Evolutionary conservation across 352 stramenopile genomes (phyloP).

Genomic region (Phytophthora parvispora): DNA sequence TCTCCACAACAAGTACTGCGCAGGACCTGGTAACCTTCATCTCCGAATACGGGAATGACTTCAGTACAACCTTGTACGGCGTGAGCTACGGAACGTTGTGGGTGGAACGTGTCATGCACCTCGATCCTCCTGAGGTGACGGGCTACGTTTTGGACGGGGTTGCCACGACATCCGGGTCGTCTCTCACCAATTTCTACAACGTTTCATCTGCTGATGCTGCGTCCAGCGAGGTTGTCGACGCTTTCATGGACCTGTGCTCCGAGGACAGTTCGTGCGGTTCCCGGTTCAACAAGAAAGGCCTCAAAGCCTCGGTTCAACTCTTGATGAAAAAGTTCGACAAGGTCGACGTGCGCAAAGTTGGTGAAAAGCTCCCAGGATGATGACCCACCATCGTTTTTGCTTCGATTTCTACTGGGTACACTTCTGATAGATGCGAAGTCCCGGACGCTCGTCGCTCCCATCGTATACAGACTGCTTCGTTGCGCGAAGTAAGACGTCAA

Average conservation of each 20-base stretch:
- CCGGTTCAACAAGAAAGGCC: constrained; percentile 15
- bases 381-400: constrained; percentile 20
- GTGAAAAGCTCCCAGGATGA: not conserved
- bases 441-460: constrained; percentile 31
- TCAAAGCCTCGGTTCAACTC: constrained; percentile 2
- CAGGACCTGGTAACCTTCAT: constrained; percentile 38
- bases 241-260: constrained; percentile 22
- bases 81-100: constrained; percentile 49
- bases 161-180: constrained; percentile 33
- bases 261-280: constrained; percentile 24
- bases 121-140: constrained; percentile 41
- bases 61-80: constrained; percentile 38
- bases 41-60: constrained; percentile 14
- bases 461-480: constrained; percentile 39
- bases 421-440: no score
- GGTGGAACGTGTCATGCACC: constrained; percentile 55
- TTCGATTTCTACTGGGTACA: constrained; percentile 25
- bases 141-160: constrained; percentile 61
- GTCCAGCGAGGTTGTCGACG: no score
- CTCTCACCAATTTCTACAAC: constrained; percentile 22
- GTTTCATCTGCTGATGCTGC: no score
- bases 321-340: constrained; percentile 16
- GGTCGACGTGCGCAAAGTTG: constrained; percentile 17
- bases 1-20: constrained; percentile 47
- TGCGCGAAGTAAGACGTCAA: constrained; percentile 30